Conservation (phyloP, 2,329 filamentous ascomycete genomes). For the Penicillium psychrosexuale region DNA sequence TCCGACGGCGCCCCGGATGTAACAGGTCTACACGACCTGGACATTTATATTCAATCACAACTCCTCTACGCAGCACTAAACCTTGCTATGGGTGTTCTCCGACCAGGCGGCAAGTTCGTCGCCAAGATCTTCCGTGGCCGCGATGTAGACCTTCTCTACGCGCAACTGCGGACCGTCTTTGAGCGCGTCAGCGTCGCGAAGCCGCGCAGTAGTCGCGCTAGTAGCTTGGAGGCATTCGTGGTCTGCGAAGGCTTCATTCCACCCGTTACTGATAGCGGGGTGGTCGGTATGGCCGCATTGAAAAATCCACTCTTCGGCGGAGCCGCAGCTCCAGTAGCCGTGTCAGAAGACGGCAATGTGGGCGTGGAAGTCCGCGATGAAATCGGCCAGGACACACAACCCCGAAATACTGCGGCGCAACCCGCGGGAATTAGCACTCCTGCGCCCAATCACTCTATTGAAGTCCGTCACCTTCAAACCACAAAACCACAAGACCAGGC, state of each 20-base stretch:
- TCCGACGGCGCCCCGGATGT: conserved; percentile 96
- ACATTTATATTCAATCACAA: conserved; percentile 97
- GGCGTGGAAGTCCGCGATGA: conserved; percentile 36
- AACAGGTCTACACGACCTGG: conserved; percentile 91
- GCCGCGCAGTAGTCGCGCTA: conserved; percentile 88
- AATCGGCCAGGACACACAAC: conserved; percentile 42
- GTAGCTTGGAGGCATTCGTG: conserved; percentile 94
- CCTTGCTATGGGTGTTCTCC: conserved; percentile 85
- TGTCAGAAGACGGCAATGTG: conserved; percentile 32
- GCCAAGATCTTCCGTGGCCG: conserved; percentile 95
- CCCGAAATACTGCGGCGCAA: conserved; percentile 6
- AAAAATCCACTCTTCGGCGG: conserved; percentile 43
- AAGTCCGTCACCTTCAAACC: conserved; percentile 42
- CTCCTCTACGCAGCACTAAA: conserved; percentile 92
- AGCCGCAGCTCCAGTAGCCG: conserved; percentile 28
- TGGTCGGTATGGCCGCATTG: conserved; percentile 42
- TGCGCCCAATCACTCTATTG: conserved; percentile 19
- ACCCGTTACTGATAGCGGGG: conserved; percentile 46
- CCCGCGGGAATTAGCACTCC: neutral
- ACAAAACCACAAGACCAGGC: conserved; percentile 24
- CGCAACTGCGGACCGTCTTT: conserved; percentile 90
- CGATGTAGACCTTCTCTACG: conserved; percentile 93
- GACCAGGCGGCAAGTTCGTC: conserved; percentile 91
- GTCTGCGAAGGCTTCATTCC: conserved; percentile 93
- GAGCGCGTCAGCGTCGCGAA: conserved; percentile 85